phyloP scores from a whole-genome alignment of 1,284 basidiomycete species.

The Moesziomyces sp. region DNA sequence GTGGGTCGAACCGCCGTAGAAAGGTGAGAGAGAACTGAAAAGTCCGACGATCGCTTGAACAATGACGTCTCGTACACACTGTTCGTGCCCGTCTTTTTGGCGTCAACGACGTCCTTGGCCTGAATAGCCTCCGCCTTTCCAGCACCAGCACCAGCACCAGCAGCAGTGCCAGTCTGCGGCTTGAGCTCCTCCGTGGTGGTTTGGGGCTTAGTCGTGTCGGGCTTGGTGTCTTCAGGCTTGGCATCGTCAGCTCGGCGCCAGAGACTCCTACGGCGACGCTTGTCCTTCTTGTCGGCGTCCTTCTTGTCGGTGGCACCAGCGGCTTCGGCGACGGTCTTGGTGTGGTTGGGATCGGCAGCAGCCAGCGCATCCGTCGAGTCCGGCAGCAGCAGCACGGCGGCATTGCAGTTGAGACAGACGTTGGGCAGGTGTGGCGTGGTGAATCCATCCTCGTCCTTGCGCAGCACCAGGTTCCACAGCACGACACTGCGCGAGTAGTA shows the following conservation, averaged over 20 bases:
- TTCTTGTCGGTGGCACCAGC: background rate
- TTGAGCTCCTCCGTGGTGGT: background rate
- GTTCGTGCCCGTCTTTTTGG: slow-evolving; percentile 21
- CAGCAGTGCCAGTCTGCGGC: background rate
- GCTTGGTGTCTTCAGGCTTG: background rate
- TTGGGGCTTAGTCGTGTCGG: too few relatives aligned
- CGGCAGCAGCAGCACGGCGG: slow-evolving; percentile 46
- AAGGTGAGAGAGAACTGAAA: slow-evolving; percentile 42
- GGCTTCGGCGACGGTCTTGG: slow-evolving; percentile 18
- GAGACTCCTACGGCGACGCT: background rate
- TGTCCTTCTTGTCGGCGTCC: background rate
- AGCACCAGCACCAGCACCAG: background rate
- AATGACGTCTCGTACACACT: slow-evolving; percentile 10
- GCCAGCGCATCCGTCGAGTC: slow-evolving; percentile 19
- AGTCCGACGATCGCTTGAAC: slow-evolving; percentile 47
- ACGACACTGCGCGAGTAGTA: slow-evolving; percentile 29
- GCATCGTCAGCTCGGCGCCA: background rate
- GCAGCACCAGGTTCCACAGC: slow-evolving; percentile 52
- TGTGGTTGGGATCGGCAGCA: slow-evolving; percentile 16
- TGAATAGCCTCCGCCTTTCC: slow-evolving; percentile 2
- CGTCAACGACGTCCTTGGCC: slow-evolving; percentile 21
- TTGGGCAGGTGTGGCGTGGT: slow-evolving; percentile 48
- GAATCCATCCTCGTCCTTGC: slow-evolving; percentile 51
- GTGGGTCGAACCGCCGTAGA: slow-evolving; percentile 40
- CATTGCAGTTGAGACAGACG: slow-evolving; percentile 50